Conservation (phyloP, 2,329 filamentous ascomycete species). For the Claviceps humidiphila region DNA sequence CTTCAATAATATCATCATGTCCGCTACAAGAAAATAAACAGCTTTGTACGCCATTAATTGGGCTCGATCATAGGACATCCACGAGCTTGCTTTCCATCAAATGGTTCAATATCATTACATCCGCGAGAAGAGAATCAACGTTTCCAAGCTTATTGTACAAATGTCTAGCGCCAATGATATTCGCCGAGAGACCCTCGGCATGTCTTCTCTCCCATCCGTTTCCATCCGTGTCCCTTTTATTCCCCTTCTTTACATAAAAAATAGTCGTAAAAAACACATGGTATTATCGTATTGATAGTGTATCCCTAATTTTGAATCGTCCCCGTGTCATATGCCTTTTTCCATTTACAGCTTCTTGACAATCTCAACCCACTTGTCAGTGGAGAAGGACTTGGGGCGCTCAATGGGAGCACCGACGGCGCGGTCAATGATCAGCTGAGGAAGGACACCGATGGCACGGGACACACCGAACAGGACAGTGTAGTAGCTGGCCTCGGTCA, state of each 20-base stretch:
- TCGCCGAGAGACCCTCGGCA: slow-evolving; percentile 9
- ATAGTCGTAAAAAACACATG: not conserved
- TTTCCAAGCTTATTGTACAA: slow-evolving; percentile 13
- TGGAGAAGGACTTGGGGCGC: slow-evolving; percentile 98
- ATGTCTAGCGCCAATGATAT: slow-evolving; percentile 11
- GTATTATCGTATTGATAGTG: not conserved
- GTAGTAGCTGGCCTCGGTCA: slow-evolving; percentile 99
- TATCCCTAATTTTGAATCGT: not conserved
- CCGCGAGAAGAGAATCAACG: slow-evolving; percentile 7
- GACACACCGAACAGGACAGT: slow-evolving; percentile 98
- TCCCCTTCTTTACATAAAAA: not conserved
- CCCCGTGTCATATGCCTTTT: not conserved
- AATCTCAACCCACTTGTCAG: slow-evolving; percentile 90
- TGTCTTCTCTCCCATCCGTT: not conserved
- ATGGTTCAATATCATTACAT: slow-evolving; percentile 4
- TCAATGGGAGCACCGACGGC: slow-evolving; percentile 94
- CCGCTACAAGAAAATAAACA: no score
- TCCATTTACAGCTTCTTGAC: slow-evolving; percentile 70
- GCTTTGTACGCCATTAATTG: no score
- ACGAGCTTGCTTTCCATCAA: not conserved
- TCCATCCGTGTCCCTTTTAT: not conserved
- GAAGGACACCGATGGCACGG: slow-evolving; percentile 93
- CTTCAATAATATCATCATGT: no score
- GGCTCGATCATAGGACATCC: no score
- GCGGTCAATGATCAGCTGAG: slow-evolving; percentile 98